Conservation (phyloP, 2,329 filamentous ascomycete genomes). For the Fusarium virguliforme region DNA sequence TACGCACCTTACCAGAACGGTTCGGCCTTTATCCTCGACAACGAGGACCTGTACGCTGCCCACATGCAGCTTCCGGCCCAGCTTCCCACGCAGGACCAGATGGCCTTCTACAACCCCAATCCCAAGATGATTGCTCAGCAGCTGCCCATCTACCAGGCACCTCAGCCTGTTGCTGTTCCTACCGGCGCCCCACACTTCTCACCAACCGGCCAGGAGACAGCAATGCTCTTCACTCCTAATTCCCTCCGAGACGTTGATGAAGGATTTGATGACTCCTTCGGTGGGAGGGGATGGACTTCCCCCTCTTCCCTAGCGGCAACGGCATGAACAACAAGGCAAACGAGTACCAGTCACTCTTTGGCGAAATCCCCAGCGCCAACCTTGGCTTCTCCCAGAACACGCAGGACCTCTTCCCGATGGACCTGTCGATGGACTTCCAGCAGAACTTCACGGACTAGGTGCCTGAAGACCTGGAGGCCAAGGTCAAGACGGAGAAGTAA, state of each 20-base stretch:
- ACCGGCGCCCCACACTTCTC: constrained; percentile 72
- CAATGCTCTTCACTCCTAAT: constrained; percentile 78
- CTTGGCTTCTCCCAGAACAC: constrained; percentile 68
- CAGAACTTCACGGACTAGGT: constrained; percentile 54
- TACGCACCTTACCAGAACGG: constrained; percentile 75
- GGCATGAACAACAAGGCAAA: constrained; percentile 57
- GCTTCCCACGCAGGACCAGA: constrained; percentile 55
- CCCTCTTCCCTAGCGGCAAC: constrained; percentile 67
- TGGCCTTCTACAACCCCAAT: constrained; percentile 56
- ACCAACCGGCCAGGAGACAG: constrained; percentile 76
- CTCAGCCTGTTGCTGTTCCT: constrained; percentile 49
- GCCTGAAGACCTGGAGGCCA: constrained; percentile 8
- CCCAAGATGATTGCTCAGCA: constrained; percentile 62
- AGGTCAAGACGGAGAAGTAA: constrained; percentile 20
- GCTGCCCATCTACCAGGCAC: constrained; percentile 56
- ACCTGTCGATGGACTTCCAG: constrained; percentile 60
- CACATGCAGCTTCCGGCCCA: constrained; percentile 71
- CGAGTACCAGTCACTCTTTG: constrained; percentile 65
- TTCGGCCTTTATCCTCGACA: constrained; percentile 73
- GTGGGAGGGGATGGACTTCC: constrained; percentile 73
- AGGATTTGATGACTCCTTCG: constrained; percentile 71
- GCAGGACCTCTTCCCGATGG: constrained; percentile 66
- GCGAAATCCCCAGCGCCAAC: constrained; percentile 66
- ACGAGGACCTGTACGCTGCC: constrained; percentile 75
- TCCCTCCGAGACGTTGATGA: constrained; percentile 76